Evolutionary conservation across 441 rosid genomes (phyloP).

Genomic region (Rhodomyrtus psidioides): DNA sequence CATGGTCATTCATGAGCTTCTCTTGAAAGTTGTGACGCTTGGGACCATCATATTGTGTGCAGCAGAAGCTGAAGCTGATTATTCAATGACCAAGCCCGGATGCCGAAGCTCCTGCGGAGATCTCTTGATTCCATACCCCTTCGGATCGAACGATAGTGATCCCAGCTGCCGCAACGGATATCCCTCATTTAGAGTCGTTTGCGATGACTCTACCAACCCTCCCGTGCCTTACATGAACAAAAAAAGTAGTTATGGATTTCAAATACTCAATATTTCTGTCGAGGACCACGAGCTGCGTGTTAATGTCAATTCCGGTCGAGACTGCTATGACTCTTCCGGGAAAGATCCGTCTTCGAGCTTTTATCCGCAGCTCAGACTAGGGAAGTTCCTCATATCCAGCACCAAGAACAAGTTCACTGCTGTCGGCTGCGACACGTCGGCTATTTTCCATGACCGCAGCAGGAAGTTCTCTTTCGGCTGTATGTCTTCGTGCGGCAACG

Average conservation of each 20-base stretch:
- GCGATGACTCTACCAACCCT: background rate
- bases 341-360: accelerated
- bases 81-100: background rate
- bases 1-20: background rate
- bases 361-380: accelerated
- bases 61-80: background rate
- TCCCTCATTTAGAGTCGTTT: background rate
- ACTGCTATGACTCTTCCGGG: background rate
- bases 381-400: background rate
- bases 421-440: slow-evolving; percentile 28
- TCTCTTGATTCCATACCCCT: background rate
- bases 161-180: background rate
- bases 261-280: background rate
- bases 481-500: background rate
- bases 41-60: background rate
- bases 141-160: background rate
- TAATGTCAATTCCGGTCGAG: background rate
- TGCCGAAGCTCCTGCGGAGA: background rate
- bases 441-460: background rate
- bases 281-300: background rate
- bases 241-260: accelerated
- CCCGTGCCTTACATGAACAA: background rate
- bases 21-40: background rate
- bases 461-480: background rate
- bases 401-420: slow-evolving; percentile 25